Evolutionary conservation across 345 rosid species (phyloP).

Genomic region (Citrus maxima): DNA sequence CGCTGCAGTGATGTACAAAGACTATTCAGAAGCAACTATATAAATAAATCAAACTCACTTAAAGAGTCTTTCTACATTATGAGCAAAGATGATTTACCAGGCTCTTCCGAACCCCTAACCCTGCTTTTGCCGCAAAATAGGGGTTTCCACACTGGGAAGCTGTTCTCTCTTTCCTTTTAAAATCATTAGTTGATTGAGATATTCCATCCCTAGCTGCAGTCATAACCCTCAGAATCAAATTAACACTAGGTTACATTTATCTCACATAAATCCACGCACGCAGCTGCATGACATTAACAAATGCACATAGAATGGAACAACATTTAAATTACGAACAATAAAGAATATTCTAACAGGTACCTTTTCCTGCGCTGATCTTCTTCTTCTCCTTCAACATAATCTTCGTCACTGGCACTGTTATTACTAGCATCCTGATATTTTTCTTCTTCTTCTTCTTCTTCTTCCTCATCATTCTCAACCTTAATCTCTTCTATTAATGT

Average conservation of each 20-base stretch:
- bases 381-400: not conserved
- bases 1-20: slow-evolving; percentile 2
- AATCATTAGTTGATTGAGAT: not conserved
- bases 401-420: not conserved
- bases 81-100: not conserved
- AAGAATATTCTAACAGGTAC: not conserved
- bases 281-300: not conserved
- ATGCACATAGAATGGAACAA: not conserved
- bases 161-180: not conserved
- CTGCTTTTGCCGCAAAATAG: not conserved
- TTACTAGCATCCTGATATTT: not conserved
- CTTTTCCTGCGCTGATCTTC: not conserved
- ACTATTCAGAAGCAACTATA: not conserved
- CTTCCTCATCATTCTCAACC: not conserved
- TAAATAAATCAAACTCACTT: not conserved
- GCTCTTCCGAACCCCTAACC: not conserved
- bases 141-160: not conserved
- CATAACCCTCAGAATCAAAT: slow-evolving; percentile 1
- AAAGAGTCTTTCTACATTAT: not conserved
- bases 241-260: not conserved
- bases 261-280: not conserved
- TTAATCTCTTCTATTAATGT: not conserved
- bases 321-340: not conserved
- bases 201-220: not conserved
- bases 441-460: not conserved